Evolutionary conservation across 331 rosid genomes (phyloP).

Genomic region (Phaseolus coccineus): DNA sequence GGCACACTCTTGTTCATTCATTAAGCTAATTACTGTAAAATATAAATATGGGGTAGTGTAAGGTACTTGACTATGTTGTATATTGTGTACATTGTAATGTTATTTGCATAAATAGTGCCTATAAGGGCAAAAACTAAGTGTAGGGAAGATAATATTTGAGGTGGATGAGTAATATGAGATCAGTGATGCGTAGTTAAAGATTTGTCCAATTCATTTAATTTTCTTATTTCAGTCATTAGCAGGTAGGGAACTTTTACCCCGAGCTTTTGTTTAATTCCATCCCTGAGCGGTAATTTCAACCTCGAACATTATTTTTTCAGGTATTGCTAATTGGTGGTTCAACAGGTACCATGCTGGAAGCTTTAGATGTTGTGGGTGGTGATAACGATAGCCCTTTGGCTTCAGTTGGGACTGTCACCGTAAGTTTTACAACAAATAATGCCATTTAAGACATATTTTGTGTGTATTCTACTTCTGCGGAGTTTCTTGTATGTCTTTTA

Average conservation of each 20-base stretch:
- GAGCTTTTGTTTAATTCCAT: neutral
- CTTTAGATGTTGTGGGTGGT: conserved; percentile 85
- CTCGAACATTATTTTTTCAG: conserved; percentile 53
- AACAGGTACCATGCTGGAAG: conserved; percentile 94
- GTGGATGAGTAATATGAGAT: conserved; percentile 22
- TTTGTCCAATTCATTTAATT: neutral
- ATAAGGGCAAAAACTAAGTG: conserved; percentile 11
- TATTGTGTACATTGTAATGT: neutral
- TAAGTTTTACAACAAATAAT: conserved; percentile 56
- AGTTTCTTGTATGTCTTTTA: conserved; percentile 9
- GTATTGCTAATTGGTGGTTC: conserved; percentile 97
- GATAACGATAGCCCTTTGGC: conserved; percentile 60
- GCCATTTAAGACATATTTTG: conserved; percentile 9
- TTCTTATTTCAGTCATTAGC: conserved; percentile 5
- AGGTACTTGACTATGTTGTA: conserved; percentile 14
- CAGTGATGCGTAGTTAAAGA: neutral
- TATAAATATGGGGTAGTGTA: conserved; percentile 21
- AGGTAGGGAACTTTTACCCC: neutral
- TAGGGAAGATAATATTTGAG: conserved; percentile 16
- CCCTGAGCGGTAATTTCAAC: conserved; percentile 25
- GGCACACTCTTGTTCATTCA: conserved; percentile 39
- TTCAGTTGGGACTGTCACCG: conserved; percentile 54
- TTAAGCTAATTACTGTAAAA: conserved; percentile 27
- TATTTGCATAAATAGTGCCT: conserved; percentile 10
- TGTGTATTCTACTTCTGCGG: neutral